Conservation (phyloP, 257 asterid genomes). For the Jacaranda copaia region DNA sequence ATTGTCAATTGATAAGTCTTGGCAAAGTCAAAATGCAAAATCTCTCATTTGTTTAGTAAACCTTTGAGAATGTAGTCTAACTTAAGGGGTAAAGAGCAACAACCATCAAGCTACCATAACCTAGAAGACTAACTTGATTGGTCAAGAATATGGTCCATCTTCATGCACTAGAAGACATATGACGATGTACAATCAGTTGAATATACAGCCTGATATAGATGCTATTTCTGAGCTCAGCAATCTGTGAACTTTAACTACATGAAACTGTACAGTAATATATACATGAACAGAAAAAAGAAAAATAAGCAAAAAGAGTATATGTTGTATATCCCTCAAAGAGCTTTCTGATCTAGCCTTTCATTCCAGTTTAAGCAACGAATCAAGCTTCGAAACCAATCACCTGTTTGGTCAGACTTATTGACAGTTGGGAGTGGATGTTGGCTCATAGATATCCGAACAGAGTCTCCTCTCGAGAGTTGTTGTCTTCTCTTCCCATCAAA, state of each 20-base stretch:
- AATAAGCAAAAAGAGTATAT: not conserved
- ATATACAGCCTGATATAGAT: conserved; percentile 37
- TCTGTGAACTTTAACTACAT: conserved; percentile 39
- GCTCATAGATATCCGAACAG: conserved; percentile 91
- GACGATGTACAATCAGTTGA: conserved; percentile 40
- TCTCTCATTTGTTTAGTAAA: no score
- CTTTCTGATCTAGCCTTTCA: conserved; percentile 94
- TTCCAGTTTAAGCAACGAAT: conserved; percentile 99
- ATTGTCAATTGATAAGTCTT: not conserved
- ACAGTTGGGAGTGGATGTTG: conserved; percentile 97
- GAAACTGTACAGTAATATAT: conserved; percentile 62
- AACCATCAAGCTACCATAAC: conserved; percentile 14
- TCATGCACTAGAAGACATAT: conserved; percentile 8
- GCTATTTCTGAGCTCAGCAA: conserved; percentile 32
- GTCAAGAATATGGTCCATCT: conserved; percentile 21
- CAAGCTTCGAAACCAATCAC: conserved; percentile 97
- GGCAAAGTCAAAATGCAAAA: not conserved
- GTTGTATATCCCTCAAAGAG: conserved; percentile 56
- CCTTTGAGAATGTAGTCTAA: no score
- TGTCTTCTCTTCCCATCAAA: conserved; percentile 99
- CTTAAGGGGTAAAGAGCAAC: not conserved
- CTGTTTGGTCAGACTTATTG: conserved; percentile 90
- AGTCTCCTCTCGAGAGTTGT: conserved; percentile 90
- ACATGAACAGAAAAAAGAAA: conserved; percentile 23
- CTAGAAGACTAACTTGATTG: conserved; percentile 12